Conservation (phyloP, 306 rosid species). For the Trichosanthes truncata region DNA sequence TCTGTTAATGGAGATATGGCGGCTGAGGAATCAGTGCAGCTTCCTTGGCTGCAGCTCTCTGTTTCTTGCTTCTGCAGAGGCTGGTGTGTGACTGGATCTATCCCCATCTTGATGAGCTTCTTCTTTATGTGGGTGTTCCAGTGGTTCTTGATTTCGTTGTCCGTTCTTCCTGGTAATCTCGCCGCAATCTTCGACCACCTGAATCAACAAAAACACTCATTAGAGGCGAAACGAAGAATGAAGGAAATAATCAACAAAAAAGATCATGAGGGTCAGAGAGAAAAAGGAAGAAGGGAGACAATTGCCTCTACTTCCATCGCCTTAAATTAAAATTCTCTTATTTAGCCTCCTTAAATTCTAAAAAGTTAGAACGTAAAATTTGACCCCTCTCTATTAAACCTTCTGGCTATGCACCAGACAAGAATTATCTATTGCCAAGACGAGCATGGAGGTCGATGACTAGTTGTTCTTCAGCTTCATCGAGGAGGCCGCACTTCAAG, state of each 20-base stretch:
- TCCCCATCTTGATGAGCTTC: conserved; percentile 71
- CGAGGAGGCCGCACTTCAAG: conserved; percentile 76
- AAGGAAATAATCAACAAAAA: no score
- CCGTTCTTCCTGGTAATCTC: conserved; percentile 75
- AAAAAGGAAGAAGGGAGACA: background rate
- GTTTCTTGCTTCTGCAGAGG: conserved; percentile 24
- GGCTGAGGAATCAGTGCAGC: background rate
- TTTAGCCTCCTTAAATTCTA: background rate
- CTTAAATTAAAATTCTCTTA: background rate
- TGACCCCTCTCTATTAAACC: background rate
- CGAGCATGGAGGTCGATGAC: conserved; percentile 82
- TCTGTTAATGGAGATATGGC: background rate
- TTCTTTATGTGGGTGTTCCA: conserved; percentile 89
- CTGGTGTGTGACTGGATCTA: conserved; percentile 76
- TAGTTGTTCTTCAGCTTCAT: conserved; percentile 61
- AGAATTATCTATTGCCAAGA: conserved; percentile 67
- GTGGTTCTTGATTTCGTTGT: conserved; percentile 84
- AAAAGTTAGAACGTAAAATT: background rate
- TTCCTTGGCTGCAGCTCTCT: conserved; percentile 2
- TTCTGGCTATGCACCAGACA: no score
- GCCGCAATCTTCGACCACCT: conserved; percentile 96
- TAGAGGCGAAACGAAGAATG: background rate
- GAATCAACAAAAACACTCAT: background rate
- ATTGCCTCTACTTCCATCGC: background rate
- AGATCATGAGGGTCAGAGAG: background rate